Evolutionary conservation across 352 stramenopile species (phyloP).

Genomic region (Pythium oligandrum): DNA sequence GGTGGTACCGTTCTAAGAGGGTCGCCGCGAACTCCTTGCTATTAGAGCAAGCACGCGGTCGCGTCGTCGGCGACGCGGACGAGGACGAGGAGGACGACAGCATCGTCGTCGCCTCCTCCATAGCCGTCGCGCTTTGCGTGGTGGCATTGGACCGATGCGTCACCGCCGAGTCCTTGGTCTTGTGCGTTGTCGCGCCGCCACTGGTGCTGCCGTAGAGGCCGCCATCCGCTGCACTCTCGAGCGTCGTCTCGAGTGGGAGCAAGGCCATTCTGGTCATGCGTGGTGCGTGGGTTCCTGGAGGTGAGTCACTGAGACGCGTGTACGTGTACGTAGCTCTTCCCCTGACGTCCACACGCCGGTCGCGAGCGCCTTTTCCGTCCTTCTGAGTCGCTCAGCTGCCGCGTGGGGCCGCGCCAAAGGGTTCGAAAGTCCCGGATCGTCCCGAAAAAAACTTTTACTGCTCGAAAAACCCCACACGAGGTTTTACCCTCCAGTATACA

Average conservation of each 20-base stretch:
- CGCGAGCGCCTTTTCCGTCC: too few species aligned
- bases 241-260: background rate
- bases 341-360: too few species aligned
- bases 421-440: too few species aligned
- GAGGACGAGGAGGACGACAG: background rate
- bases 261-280: background rate
- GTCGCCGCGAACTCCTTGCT: slow-evolving; percentile 25
- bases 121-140: background rate
- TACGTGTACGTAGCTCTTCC: background rate
- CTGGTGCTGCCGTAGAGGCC: background rate
- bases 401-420: too few species aligned
- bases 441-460: too few species aligned
- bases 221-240: background rate
- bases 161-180: background rate
- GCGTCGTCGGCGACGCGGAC: slow-evolving; percentile 4
- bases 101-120: background rate
- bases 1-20: slow-evolving; percentile 62
- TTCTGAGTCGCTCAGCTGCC: too few species aligned
- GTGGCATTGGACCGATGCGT: background rate
- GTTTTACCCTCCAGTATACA: too few species aligned
- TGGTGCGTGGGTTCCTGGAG: background rate
- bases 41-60: slow-evolving; percentile 6
- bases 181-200: background rate
- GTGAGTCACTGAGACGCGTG: background rate
- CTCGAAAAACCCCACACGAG: too few species aligned